Conservation (phyloP, 2,329 filamentous ascomycete genomes). For the Hyphodiscus sp. region DNA sequence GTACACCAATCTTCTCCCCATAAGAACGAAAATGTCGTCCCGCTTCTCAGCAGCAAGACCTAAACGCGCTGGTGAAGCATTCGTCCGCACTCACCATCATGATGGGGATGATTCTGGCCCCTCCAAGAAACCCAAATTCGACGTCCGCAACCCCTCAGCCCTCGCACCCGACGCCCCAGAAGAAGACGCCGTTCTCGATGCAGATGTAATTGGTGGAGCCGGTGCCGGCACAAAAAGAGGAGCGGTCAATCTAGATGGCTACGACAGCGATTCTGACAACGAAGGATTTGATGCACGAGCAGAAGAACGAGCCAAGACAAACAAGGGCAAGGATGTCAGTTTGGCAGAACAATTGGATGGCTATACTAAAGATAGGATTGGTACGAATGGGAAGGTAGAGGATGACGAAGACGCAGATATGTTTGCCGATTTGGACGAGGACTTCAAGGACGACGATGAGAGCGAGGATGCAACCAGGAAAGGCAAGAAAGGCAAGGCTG, state of each 20-base stretch:
- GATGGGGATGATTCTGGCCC: constrained; percentile 42
- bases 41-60: constrained; percentile 63
- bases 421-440: constrained; percentile 68
- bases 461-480: constrained; percentile 43
- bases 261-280: constrained; percentile 89
- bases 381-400: constrained; percentile 31
- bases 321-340: constrained; percentile 39
- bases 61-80: constrained; percentile 77
- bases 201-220: constrained; percentile 80
- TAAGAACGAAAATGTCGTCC: constrained; percentile 42
- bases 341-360: constrained; percentile 48
- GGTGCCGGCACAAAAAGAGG: constrained; percentile 76
- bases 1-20: neutral
- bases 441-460: constrained; percentile 46
- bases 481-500: constrained; percentile 57
- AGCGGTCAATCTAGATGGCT: constrained; percentile 93
- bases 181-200: constrained; percentile 73
- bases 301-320: constrained; percentile 45
- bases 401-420: constrained; percentile 72
- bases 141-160: constrained; percentile 88
- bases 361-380: constrained; percentile 35
- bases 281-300: constrained; percentile 79
- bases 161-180: constrained; percentile 76
- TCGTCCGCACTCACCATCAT: constrained; percentile 70
- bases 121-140: constrained; percentile 82